Evolutionary conservation across 306 rosid genomes (phyloP).

Genomic region (Vachellia pachyceras): DNA sequence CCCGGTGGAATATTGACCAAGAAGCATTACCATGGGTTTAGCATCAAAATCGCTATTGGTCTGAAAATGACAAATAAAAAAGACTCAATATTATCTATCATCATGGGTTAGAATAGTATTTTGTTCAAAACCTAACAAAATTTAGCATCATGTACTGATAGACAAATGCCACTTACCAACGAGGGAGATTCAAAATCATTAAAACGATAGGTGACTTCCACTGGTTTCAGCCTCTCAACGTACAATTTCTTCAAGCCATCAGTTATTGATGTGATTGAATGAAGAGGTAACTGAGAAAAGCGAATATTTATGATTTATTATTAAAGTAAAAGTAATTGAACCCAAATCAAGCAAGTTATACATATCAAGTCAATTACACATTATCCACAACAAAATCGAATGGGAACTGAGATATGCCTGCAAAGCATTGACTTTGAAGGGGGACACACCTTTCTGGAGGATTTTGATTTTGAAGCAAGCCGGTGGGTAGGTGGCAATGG

Average conservation of each 20-base stretch:
- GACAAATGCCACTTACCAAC: conserved; percentile 63
- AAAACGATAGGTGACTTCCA: conserved; percentile 77
- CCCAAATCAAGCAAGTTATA: not conserved
- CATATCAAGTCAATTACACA: not conserved
- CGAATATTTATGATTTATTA: conserved; percentile 1
- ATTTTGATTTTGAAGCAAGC: conserved; percentile 75
- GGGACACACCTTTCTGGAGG: conserved; percentile 65
- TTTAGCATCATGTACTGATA: conserved; percentile 14
- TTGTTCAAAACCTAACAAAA: conserved; percentile 9
- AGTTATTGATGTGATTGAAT: conserved; percentile 78
- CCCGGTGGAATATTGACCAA: conserved; percentile 98
- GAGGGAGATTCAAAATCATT: conserved; percentile 82
- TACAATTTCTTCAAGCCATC: conserved; percentile 91
- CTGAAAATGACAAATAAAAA: conserved; percentile 52
- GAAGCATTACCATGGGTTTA: conserved; percentile 98
- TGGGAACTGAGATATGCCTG: not conserved
- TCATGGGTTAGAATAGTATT: conserved; percentile 11
- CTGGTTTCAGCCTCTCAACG: conserved; percentile 77
- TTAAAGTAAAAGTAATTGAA: conserved; percentile 9
- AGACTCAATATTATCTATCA: conserved; percentile 12
- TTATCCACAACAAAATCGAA: not conserved
- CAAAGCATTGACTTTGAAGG: not conserved
- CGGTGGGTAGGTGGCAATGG: conserved; percentile 48
- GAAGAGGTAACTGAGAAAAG: conserved; percentile 61
- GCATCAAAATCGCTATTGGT: conserved; percentile 88